A percentile compares a stretch with the other conserved stretches of the same genome.
phyloP scores from a whole-genome alignment of 176 grass and related monocot species.

The Carex myosuroides region DNA sequence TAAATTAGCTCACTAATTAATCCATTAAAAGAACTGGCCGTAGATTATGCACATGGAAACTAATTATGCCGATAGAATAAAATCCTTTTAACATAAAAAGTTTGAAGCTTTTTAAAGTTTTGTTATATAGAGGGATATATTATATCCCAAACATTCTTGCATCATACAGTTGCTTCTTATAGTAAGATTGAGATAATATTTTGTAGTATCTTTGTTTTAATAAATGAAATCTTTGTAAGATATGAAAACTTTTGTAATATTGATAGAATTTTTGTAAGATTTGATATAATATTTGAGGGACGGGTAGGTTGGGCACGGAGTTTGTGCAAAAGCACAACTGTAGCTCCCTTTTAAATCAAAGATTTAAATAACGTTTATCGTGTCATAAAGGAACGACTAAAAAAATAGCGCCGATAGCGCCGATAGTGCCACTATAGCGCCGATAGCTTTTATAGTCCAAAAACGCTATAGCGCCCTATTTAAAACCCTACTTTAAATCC shows the following conservation, averaged over 20 bases:
- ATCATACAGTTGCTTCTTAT: not conserved
- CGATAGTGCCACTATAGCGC: too few relatives aligned
- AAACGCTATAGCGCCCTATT: too few relatives aligned
- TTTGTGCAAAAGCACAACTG: too few relatives aligned
- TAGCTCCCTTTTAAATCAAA: too few relatives aligned
- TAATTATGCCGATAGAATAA: not conserved
- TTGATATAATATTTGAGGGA: not conserved
- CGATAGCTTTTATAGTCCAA: too few relatives aligned
- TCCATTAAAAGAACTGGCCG: not conserved
- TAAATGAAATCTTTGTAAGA: not conserved
- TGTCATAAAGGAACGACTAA: too few relatives aligned
- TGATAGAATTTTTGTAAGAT: not conserved
- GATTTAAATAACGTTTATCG: too few relatives aligned
- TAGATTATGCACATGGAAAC: not conserved
- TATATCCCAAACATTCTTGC: not conserved
- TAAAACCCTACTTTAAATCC: too few relatives aligned
- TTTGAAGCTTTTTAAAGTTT: not conserved
- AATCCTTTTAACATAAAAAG: not conserved
- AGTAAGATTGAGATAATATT: not conserved
- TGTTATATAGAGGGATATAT: not conserved
- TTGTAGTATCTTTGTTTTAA: not conserved
- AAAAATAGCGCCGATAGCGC: too few relatives aligned
- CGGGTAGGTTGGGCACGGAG: too few relatives aligned
- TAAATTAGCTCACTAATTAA: not conserved
- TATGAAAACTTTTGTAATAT: not conserved